Evolutionary conservation across 352 stramenopile species (phyloP).

Genomic region (Phytophthora citrophthora): DNA sequence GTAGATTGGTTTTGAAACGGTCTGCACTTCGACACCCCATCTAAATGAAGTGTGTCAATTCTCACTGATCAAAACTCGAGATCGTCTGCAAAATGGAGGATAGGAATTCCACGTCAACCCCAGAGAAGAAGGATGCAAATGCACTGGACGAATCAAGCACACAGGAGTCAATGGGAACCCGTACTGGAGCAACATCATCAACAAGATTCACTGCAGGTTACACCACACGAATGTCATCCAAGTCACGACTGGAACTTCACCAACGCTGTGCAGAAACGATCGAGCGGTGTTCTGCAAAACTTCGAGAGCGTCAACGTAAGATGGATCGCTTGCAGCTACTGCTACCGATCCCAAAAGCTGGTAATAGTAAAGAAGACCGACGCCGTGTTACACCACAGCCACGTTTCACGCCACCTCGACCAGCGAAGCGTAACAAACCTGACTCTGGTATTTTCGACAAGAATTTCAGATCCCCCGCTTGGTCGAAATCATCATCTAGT

Average conservation of each 20-base stretch:
- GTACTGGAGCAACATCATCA: too few relatives aligned
- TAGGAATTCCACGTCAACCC: not conserved
- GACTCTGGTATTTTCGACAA: not conserved
- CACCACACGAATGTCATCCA: not conserved
- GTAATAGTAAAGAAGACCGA: not conserved
- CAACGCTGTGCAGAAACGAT: conserved; percentile 24
- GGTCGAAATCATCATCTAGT: conserved; percentile 5
- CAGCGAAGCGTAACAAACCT: conserved; percentile 18
- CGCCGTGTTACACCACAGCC: not conserved
- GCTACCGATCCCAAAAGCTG: not conserved
- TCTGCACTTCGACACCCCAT: conserved; percentile 3
- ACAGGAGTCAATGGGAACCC: too few relatives aligned
- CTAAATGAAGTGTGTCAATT: conserved; percentile 12
- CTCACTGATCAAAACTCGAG: not conserved
- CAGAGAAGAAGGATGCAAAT: not conserved
- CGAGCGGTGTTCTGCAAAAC: conserved; percentile 9
- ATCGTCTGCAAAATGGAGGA: not conserved
- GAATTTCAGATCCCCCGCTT: conserved; percentile 1
- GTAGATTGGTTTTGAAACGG: conserved; percentile 32
- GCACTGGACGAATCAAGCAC: too few relatives aligned
- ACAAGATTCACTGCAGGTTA: too few relatives aligned
- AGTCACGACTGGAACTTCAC: conserved; percentile 25
- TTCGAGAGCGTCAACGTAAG: conserved; percentile 28
- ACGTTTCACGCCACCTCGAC: conserved; percentile 15
- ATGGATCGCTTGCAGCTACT: conserved; percentile 29